Conservation (phyloP, 2,329 filamentous ascomycete genomes). For the Didymellaceae sp. region DNA sequence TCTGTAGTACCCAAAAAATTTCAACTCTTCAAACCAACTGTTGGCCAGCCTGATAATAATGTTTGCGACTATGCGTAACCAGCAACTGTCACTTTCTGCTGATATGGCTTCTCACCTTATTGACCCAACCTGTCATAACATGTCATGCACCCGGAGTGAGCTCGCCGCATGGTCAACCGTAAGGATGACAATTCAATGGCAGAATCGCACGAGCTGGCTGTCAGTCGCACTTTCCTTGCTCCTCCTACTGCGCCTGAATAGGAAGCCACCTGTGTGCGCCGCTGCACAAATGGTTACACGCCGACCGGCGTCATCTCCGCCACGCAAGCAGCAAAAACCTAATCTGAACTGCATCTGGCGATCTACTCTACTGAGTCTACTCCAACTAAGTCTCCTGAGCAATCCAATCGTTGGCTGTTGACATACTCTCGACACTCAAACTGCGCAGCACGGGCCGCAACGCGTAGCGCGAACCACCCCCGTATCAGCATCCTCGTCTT, state of each 20-base stretch:
- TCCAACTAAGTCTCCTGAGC: slow-evolving; percentile 5
- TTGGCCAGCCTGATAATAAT: background rate
- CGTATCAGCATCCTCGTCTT: slow-evolving; percentile 27
- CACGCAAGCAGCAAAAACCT: slow-evolving; percentile 22
- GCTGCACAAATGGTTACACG: slow-evolving; percentile 13
- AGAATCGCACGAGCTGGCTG: slow-evolving; percentile 1
- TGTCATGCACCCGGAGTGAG: background rate
- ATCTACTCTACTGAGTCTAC: slow-evolving; percentile 7
- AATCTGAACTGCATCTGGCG: slow-evolving; percentile 25
- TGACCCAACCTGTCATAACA: background rate
- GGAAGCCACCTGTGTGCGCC: slow-evolving; percentile 5
- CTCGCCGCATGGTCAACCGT: background rate
- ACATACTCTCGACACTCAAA: slow-evolving; percentile 26
- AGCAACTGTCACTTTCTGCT: background rate
- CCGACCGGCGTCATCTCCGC: slow-evolving; percentile 13
- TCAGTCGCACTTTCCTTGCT: slow-evolving; percentile 10
- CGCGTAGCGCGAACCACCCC: slow-evolving; percentile 45
- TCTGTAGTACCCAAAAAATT: slow-evolving; percentile 3
- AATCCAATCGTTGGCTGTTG: slow-evolving; percentile 6
- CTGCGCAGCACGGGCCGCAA: slow-evolving; percentile 32
- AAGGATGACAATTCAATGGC: background rate
- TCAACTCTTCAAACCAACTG: slow-evolving; percentile 1
- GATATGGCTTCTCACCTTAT: background rate
- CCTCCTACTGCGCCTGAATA: slow-evolving; percentile 7
- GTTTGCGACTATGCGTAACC: background rate